These are phyloP conservation scores for Diatrype stigma DNA, from an alignment of 2,329 filamentous ascomycete genomes.

Conservation along the genomic window DNA sequence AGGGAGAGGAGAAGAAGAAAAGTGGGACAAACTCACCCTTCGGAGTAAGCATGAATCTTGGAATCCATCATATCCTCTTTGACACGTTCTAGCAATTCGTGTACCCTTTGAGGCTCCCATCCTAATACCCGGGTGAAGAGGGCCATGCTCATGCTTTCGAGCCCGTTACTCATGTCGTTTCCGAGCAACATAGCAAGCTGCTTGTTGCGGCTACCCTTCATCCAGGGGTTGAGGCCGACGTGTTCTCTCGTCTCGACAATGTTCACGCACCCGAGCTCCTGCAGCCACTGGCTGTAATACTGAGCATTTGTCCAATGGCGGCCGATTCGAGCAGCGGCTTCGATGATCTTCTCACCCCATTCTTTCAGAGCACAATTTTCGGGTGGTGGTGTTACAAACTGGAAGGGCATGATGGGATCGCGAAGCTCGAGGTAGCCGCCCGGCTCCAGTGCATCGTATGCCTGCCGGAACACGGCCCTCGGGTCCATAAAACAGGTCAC, in stretches of 20 bases:
- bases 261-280: conserved; percentile 16
- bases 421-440: conserved; percentile 23
- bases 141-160: conserved; percentile 21
- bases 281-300: conserved; percentile 15
- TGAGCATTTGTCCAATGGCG: conserved; percentile 17
- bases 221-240: conserved; percentile 19
- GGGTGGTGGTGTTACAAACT: conserved; percentile 17
- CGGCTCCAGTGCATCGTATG: conserved; percentile 12
- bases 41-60: conserved; percentile 19
- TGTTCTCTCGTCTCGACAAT: conserved; percentile 15
- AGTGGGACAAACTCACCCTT: conserved; percentile 14
- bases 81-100: conserved; percentile 13
- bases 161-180: conserved; percentile 16
- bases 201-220: conserved; percentile 16
- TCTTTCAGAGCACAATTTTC: conserved; percentile 15
- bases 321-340: conserved; percentile 15
- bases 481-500: conserved; percentile 20
- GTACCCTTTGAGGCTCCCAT: conserved; percentile 11
- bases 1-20: not conserved
- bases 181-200: conserved; percentile 17
- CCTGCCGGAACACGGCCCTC: conserved; percentile 14
- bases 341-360: conserved; percentile 17
- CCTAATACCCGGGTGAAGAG: conserved; percentile 21
- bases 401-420: conserved; percentile 22
- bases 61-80: conserved; percentile 17